A percentile compares a stretch with the other conserved stretches of the same genome.
Conservation (phyloP, 169 alveolate species). For the Plasmodium inui region DNA sequence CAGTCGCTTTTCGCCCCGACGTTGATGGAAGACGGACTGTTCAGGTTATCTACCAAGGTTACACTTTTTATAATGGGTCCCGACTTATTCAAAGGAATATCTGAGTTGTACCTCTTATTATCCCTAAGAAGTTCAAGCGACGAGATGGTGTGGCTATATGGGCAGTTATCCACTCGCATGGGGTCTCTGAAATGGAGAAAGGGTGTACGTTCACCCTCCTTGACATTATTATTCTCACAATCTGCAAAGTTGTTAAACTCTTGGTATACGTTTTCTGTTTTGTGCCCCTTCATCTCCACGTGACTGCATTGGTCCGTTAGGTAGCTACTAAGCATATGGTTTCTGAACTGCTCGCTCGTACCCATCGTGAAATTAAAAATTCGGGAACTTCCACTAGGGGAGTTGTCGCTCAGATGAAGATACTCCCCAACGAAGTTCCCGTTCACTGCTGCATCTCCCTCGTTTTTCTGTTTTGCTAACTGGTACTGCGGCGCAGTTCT, state of each 20-base stretch:
- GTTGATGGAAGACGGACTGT: not conserved
- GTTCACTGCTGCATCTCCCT: not conserved
- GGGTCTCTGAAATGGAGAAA: not conserved
- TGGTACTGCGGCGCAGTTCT: not conserved
- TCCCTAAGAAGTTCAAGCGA: not conserved
- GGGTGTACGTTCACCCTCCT: not conserved
- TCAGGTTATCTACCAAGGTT: not conserved
- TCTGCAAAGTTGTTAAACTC: not conserved
- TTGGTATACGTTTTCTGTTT: not conserved
- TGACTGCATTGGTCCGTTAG: not conserved
- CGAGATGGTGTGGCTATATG: not conserved
- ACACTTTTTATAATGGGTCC: not conserved
- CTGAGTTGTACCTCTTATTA: constrained; percentile 22
- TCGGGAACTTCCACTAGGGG: not conserved
- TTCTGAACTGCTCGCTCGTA: not conserved
- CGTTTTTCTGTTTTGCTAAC: not conserved
- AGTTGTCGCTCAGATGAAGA: not conserved
- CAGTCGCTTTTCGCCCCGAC: not conserved
- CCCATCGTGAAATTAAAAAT: not conserved
- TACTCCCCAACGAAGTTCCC: not conserved
- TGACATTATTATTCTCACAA: not conserved
- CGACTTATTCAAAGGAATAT: not conserved
- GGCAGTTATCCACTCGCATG: not conserved
- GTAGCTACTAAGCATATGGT: not conserved
- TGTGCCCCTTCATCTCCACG: not conserved